Percentiles rank a stretch among this genome's conserved stretches.
Evolutionary conservation across 345 rosid species (phyloP).

Genomic region (Salix arbutifolia): DNA sequence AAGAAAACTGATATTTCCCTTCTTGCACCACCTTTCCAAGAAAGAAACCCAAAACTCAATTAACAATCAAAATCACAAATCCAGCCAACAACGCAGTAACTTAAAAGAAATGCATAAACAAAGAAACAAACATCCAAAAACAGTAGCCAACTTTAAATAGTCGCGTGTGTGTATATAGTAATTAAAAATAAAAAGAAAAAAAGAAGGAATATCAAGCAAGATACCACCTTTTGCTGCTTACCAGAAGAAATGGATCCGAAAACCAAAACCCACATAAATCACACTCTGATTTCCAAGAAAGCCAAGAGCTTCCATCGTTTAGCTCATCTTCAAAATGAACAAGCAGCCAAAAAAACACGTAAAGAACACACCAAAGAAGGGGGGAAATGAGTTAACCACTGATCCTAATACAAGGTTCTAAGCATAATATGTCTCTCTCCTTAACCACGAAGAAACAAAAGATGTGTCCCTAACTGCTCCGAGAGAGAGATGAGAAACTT

Average conservation of each 20-base stretch:
- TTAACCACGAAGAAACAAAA: not conserved
- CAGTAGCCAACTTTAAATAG: constrained; percentile 23
- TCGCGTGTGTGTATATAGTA: not conserved
- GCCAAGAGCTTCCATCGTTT: not conserved
- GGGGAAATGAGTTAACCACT: not conserved
- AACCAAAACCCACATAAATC: constrained; percentile 11
- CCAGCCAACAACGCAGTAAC: constrained; percentile 1
- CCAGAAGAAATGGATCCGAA: constrained; percentile 36
- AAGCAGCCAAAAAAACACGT: constrained; percentile 3
- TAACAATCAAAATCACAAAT: constrained; percentile 11
- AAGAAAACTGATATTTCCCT: not conserved
- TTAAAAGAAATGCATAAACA: not conserved
- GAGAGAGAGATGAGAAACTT: not conserved
- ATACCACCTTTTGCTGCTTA: constrained; percentile 19
- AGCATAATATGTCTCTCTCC: not conserved
- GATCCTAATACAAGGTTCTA: not conserved
- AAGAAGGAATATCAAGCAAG: constrained; percentile 1
- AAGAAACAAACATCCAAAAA: not conserved
- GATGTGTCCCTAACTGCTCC: constrained; percentile 2
- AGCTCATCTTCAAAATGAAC: not conserved
- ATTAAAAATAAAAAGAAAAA: not conserved
- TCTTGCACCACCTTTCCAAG: constrained; percentile 13
- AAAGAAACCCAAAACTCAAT: constrained; percentile 15
- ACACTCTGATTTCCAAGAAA: constrained; percentile 15
- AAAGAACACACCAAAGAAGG: not conserved